These are phyloP conservation scores for Dothideomycetes sp. DNA, from an alignment of 2,329 filamentous ascomycete genomes.

Conservation along the genomic window DNA sequence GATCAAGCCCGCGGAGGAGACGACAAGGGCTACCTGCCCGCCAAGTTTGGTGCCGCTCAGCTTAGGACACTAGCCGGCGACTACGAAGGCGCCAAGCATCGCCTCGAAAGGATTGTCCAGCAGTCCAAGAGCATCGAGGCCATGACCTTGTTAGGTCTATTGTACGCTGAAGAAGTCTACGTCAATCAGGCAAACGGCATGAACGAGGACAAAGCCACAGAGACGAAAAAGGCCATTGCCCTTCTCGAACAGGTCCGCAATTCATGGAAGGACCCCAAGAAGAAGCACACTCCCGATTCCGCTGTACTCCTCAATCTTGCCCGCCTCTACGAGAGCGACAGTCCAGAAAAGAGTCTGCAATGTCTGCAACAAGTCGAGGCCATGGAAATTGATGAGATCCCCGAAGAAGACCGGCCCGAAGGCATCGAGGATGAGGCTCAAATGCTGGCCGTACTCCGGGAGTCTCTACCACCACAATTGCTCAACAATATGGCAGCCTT, in stretches of 20 bases:
- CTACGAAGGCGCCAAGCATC: constrained; percentile 82
- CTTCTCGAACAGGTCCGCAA: constrained; percentile 75
- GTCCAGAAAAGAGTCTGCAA: constrained; percentile 82
- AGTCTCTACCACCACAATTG: constrained; percentile 75
- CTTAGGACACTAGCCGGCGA: constrained; percentile 76
- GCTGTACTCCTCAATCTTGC: constrained; percentile 86
- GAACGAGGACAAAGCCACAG: constrained; percentile 77
- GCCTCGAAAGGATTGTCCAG: constrained; percentile 87
- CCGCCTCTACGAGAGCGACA: constrained; percentile 74
- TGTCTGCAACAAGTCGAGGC: constrained; percentile 89
- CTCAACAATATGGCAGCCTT: constrained; percentile 98
- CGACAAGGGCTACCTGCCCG: constrained; percentile 84
- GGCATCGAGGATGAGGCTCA: constrained; percentile 24
- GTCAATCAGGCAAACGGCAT: constrained; percentile 57
- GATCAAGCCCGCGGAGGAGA: constrained; percentile 85
- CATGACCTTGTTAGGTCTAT: constrained; percentile 79
- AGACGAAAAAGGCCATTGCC: constrained; percentile 75
- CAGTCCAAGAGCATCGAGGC: constrained; percentile 74
- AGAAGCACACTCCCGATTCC: constrained; percentile 67
- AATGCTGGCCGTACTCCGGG: constrained; percentile 48
- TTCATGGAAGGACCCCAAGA: constrained; percentile 89
- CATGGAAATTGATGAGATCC: constrained; percentile 70
- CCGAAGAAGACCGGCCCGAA: constrained; percentile 54
- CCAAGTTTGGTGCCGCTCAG: constrained; percentile 89
- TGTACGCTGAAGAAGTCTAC: constrained; percentile 94